Percentiles rank a stretch among this genome's conserved stretches.
Evolutionary conservation across 2,329 filamentous ascomycete genomes (phyloP).

Genomic region (Apiospora malaysiana): DNA sequence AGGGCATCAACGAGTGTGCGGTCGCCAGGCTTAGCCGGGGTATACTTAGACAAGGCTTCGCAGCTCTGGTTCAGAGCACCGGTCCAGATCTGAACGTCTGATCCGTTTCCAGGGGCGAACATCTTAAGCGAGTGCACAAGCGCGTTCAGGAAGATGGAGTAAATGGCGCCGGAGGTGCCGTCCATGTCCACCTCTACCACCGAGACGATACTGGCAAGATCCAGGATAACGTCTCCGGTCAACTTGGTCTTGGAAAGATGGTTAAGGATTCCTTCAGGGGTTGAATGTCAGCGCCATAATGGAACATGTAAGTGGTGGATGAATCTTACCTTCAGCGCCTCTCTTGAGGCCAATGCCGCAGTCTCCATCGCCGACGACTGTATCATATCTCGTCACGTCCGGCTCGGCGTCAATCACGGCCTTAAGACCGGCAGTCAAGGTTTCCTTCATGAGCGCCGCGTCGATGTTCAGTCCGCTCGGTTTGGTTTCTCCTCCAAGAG

Average conservation of each 20-base stretch:
- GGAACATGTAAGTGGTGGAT: constrained; percentile 13
- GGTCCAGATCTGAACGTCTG: constrained; percentile 53
- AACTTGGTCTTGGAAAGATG: constrained; percentile 52
- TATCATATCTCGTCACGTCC: constrained; percentile 76
- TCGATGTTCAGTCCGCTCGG: constrained; percentile 61
- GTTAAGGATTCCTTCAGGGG: constrained; percentile 54
- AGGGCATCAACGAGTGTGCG: constrained; percentile 90
- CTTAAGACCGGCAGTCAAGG: constrained; percentile 63
- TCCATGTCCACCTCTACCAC: constrained; percentile 65
- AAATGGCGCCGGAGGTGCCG: constrained; percentile 65
- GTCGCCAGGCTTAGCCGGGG: constrained; percentile 87
- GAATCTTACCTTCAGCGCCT: constrained; percentile 72
- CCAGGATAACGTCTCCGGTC: constrained; percentile 58
- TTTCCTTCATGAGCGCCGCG: constrained; percentile 52
- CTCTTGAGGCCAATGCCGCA: constrained; percentile 87
- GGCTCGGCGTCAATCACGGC: constrained; percentile 70
- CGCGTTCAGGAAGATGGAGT: constrained; percentile 88
- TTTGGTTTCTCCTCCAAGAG: constrained; percentile 41
- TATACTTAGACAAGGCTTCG: constrained; percentile 78
- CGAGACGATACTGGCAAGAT: constrained; percentile 58
- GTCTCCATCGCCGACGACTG: constrained; percentile 88
- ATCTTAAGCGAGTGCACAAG: constrained; percentile 68
- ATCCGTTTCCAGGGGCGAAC: constrained; percentile 47
- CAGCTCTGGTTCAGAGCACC: constrained; percentile 75
- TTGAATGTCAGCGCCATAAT: background rate